A percentile compares a stretch with the other conserved stretches of the same genome.
phyloP scores from a whole-genome alignment of 305 asterid species.

The Salvia sclarea region DNA sequence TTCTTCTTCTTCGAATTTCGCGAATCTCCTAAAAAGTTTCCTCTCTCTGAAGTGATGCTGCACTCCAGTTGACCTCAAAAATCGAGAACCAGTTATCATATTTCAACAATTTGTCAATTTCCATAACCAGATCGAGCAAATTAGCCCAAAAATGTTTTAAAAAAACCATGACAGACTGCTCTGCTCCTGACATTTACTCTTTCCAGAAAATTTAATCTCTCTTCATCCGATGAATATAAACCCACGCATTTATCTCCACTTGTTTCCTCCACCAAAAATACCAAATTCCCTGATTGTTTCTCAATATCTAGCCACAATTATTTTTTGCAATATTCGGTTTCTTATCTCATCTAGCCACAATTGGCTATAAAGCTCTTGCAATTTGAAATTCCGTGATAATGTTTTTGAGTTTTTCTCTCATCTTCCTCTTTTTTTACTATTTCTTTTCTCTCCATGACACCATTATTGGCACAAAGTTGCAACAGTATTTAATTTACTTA shows the following conservation, averaged over 20 bases:
- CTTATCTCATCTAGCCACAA: conserved; percentile 18
- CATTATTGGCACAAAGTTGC: conserved; percentile 8
- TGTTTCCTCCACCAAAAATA: neutral
- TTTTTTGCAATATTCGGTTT: neutral
- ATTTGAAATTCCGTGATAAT: neutral
- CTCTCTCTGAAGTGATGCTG: neutral
- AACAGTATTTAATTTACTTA: neutral
- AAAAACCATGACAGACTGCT: neutral
- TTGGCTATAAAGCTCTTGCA: conserved; percentile 16
- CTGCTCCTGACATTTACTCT: neutral
- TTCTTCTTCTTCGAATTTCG: neutral
- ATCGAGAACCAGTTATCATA: neutral
- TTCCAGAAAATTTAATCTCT: conserved; percentile 30
- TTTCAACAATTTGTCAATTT: neutral
- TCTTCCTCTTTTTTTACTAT: neutral
- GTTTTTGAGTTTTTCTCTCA: neutral
- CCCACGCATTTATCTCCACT: conserved; percentile 20
- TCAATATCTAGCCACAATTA: neutral
- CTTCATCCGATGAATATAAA: neutral
- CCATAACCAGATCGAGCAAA: neutral
- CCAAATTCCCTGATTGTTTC: neutral
- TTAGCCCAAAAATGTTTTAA: neutral
- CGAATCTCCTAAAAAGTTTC: neutral
- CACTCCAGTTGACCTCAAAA: neutral
- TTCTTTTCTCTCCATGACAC: too few relatives aligned